Evolutionary conservation across 352 stramenopile genomes (phyloP).

Genomic region (Elongisporangium senticosum): DNA sequence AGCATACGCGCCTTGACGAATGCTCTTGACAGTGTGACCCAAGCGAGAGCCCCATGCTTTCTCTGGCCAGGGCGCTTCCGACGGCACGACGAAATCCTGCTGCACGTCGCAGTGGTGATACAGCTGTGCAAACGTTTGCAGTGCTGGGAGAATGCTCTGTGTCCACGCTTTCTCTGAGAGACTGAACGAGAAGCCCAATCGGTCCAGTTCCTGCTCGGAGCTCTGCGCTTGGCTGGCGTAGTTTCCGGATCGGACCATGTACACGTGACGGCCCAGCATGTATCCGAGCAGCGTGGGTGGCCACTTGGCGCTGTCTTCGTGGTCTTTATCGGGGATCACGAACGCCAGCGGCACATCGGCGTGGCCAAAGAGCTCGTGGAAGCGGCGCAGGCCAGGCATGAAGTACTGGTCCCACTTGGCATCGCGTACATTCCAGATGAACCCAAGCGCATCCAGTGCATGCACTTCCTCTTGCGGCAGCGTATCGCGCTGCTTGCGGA

Average conservation of each 20-base stretch:
- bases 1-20: constrained; percentile 78
- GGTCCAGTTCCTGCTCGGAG: constrained; percentile 33
- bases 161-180: constrained; percentile 52
- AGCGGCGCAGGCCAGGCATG: constrained; percentile 48
- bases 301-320: constrained; percentile 35
- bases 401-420: constrained; percentile 71
- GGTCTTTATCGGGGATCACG: constrained; percentile 26
- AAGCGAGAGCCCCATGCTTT: constrained; percentile 82
- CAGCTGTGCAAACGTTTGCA: constrained; percentile 79
- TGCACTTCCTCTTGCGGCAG: constrained; percentile 57
- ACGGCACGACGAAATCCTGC: constrained; percentile 89
- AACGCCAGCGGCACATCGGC: constrained; percentile 60
- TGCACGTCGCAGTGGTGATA: constrained; percentile 89
- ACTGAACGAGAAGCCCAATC: constrained; percentile 60
- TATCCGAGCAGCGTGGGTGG: constrained; percentile 43
- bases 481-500: constrained; percentile 61
- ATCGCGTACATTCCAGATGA: constrained; percentile 87
- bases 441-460: constrained; percentile 86
- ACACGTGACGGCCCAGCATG: constrained; percentile 55
- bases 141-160: constrained; percentile 66
- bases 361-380: constrained; percentile 51
- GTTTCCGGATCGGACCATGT: constrained; percentile 59
- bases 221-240: constrained; percentile 41
- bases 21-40: constrained; percentile 89
- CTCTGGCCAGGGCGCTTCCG: constrained; percentile 64